phyloP scores from a whole-genome alignment of 495 filamentous ascomycete species.

The Podospora anserina region DNA sequence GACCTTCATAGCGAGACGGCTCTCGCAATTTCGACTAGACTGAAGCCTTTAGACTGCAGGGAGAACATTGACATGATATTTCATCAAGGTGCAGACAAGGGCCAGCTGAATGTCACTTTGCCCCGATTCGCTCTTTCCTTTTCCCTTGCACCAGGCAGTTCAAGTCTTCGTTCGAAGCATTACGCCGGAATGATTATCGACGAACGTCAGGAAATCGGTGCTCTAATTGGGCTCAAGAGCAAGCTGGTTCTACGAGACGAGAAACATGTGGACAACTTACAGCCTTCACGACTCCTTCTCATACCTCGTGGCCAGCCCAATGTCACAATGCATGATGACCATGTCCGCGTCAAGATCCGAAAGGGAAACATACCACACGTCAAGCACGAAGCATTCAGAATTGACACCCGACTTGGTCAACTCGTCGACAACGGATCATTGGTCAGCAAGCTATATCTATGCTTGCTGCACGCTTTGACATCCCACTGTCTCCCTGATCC shows the following conservation, averaged over 20 bases:
- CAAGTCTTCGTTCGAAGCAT: constrained; percentile 21
- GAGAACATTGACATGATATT: constrained; percentile 16
- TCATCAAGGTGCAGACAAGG: not conserved
- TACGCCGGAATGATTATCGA: constrained; percentile 52
- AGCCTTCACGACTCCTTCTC: constrained; percentile 40
- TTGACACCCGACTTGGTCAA: constrained; percentile 50
- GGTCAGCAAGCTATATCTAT: constrained; percentile 52
- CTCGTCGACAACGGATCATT: constrained; percentile 52
- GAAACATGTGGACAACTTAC: not conserved
- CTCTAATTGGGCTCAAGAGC: constrained; percentile 52
- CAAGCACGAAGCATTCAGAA: constrained; percentile 36
- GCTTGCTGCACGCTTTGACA: constrained; percentile 62
- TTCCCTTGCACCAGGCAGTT: constrained; percentile 6
- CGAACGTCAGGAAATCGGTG: constrained; percentile 46
- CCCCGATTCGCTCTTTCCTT: constrained; percentile 21
- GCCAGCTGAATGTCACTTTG: constrained; percentile 5
- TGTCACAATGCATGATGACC: constrained; percentile 24
- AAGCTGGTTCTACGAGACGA: constrained; percentile 49
- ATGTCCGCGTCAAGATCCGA: constrained; percentile 44
- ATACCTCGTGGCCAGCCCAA: constrained; percentile 48
- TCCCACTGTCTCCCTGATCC: constrained; percentile 57
- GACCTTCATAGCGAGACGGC: constrained; percentile 13
- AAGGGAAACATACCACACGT: constrained; percentile 19
- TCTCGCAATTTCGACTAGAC: not conserved
- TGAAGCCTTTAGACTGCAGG: constrained; percentile 14